phyloP scores from a whole-genome alignment of 352 stramenopile genomes.

The Saprolegnia diclina region DNA sequence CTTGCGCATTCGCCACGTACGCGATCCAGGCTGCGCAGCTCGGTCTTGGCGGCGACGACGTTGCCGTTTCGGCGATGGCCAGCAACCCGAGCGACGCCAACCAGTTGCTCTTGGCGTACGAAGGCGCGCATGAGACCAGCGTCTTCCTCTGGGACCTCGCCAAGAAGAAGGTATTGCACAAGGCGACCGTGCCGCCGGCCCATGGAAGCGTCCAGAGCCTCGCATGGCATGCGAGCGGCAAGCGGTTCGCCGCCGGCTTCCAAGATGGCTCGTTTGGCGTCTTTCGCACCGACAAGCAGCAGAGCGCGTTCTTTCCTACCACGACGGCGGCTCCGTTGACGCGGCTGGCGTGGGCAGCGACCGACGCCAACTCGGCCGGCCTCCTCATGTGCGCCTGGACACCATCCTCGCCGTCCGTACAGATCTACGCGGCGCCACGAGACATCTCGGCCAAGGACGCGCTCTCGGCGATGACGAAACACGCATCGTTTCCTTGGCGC shows the following conservation, averaged over 20 bases:
- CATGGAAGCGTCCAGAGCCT: conserved; percentile 41
- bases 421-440: conserved; percentile 31
- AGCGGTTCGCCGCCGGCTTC: conserved; percentile 67
- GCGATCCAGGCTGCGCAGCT: conserved; percentile 48
- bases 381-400: conserved; percentile 32
- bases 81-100: conserved; percentile 56
- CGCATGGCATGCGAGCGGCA: conserved; percentile 72
- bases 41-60: conserved; percentile 28
- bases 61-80: conserved; percentile 46
- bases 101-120: conserved; percentile 57
- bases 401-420: not conserved
- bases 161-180: conserved; percentile 54
- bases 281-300: conserved; percentile 51
- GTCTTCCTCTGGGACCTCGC: conserved; percentile 64
- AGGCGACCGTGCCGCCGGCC: conserved; percentile 30
- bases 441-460: conserved; percentile 41
- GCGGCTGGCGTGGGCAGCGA: conserved; percentile 59
- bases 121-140: conserved; percentile 31
- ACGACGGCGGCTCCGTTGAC: conserved; percentile 32
- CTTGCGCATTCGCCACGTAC: conserved; percentile 60
- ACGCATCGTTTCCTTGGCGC: conserved; percentile 52
- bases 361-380: conserved; percentile 42
- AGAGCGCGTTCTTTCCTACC: not conserved
- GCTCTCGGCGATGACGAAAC: conserved; percentile 47
- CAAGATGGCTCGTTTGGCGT: conserved; percentile 53